Evolutionary conservation across 108 stramenopile species (phyloP).

Genomic region (Discostella pseudostelligera): DNA sequence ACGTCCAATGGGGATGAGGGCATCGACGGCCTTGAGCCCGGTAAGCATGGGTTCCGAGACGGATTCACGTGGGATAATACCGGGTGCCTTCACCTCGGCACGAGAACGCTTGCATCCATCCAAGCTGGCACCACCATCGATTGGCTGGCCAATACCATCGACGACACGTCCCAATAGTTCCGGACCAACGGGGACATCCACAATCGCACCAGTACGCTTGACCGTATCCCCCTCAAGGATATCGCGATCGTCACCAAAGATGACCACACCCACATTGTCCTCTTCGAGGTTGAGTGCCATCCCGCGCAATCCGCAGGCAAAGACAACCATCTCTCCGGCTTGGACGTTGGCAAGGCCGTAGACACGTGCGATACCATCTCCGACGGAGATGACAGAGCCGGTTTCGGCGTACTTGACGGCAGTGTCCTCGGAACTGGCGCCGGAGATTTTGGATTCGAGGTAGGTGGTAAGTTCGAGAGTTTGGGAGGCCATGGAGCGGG

Average conservation of each 20-base stretch:
- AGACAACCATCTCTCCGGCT: slow-evolving; percentile 99
- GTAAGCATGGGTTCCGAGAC: slow-evolving; percentile 99
- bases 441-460: slow-evolving; percentile 95
- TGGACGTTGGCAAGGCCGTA: slow-evolving; percentile 99
- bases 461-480: slow-evolving; percentile 95
- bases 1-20: slow-evolving; percentile 99
- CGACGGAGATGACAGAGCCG: slow-evolving; percentile 97
- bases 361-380: slow-evolving; percentile 99
- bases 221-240: slow-evolving; percentile 99
- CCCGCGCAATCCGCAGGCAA: slow-evolving; percentile 93
- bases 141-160: slow-evolving; percentile 98
- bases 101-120: slow-evolving; percentile 94
- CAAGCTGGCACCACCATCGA: slow-evolving; percentile 94
- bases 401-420: slow-evolving; percentile 94
- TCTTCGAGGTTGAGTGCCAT: slow-evolving; percentile 99
- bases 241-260: slow-evolving; percentile 99
- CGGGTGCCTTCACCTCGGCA: slow-evolving; percentile 99
- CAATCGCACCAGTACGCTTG: slow-evolving; percentile 99
- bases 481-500: slow-evolving; percentile 88
- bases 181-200: slow-evolving; percentile 97
- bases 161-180: slow-evolving; percentile 98
- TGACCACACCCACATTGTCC: slow-evolving; percentile 99
- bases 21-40: slow-evolving; percentile 99
- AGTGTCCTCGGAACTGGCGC: slow-evolving; percentile 82
- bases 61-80: slow-evolving; percentile 99